Evolutionary conservation across 2,329 filamentous ascomycete genomes (phyloP), one percentile per base, ranked within the genome.

Genomic region (Neospermospora avenae): DNA sequence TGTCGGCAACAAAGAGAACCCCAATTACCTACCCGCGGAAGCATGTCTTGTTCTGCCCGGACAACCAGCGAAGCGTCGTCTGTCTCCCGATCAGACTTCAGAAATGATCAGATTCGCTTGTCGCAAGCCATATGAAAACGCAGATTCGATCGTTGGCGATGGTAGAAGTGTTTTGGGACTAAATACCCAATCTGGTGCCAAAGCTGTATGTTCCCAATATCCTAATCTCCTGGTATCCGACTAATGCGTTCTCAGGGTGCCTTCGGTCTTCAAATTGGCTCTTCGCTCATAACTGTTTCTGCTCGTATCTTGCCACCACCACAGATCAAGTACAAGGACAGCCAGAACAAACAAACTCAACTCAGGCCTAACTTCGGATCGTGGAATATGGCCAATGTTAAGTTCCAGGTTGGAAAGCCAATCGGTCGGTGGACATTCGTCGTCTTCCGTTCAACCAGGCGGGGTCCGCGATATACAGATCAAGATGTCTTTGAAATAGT

Each of bases 91-190:
- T 0, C 88, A 93, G 69, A 89, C 88, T 0, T 78, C 81, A 0
- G 69, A 76, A 0, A 93, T 95, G 90, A 84, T 93, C 48, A 75
- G 75, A 0, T 90, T 91, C 70, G 88, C 91, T 1, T 90, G 88
- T 58, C 82, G 88, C 3, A 76, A 76, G 0, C 90, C 90, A 0
- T 79, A 79, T 1, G 76, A 80, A 5, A 96, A 93, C 65, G 89
- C 86, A 0, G 70, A 78, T 1, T 88, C 86, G 0, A 88, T 95
- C 67, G 78, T 81, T 1, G 79, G 72, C 0, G 78, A 80, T 8
- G 88, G 84, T 2, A 80, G 84, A 24, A 63, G 76, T 18, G 75
- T 84, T 4, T 77, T 93, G 22, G 81, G 82, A 1, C 77, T 91
- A 2, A 80, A 84, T 45, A 72, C 70, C 0, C 6, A 44, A 4